Percentiles rank a stretch among this genome's conserved stretches.
Evolutionary conservation across 768 basidiomycete genomes (phyloP).

Genomic region (Boletellus sp.): DNA sequence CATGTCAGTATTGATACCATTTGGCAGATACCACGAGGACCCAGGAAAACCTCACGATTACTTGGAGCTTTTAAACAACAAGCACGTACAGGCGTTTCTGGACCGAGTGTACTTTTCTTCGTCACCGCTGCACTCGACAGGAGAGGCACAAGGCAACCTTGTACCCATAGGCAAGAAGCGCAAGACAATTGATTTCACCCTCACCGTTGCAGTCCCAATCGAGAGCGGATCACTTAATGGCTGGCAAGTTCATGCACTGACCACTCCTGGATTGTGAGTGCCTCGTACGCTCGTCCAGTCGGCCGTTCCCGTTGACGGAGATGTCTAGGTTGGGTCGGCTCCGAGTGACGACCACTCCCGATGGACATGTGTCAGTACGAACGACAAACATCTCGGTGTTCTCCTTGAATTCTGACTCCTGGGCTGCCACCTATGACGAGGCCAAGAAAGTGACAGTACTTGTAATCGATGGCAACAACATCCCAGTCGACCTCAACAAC

Average conservation of each 20-base stretch:
- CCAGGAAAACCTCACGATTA: constrained; percentile 69
- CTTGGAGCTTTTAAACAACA: constrained; percentile 50
- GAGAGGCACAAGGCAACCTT: background rate
- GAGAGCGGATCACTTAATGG: constrained; percentile 73
- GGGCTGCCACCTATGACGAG: background rate
- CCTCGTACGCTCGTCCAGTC: background rate
- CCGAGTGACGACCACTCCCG: constrained; percentile 6
- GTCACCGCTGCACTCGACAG: background rate
- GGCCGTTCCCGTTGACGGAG: background rate
- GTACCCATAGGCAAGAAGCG: background rate
- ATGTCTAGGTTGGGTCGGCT: constrained; percentile 20
- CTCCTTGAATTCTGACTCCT: constrained; percentile 13
- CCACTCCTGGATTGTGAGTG: constrained; percentile 65
- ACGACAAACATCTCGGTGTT: constrained; percentile 27
- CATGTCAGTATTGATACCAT: background rate
- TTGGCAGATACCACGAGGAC: constrained; percentile 61
- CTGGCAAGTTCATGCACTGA: constrained; percentile 57
- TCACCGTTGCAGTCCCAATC: constrained; percentile 67
- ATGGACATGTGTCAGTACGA: constrained; percentile 10
- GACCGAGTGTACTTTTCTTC: constrained; percentile 27
- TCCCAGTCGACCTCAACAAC: background rate
- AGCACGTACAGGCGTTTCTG: constrained; percentile 55
- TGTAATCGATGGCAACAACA: constrained; percentile 12
- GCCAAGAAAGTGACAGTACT: background rate
- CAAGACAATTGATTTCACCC: constrained; percentile 44